Evolutionary conservation across 768 basidiomycete genomes (phyloP).

Genomic region (Kwoniella dejecticola): DNA sequence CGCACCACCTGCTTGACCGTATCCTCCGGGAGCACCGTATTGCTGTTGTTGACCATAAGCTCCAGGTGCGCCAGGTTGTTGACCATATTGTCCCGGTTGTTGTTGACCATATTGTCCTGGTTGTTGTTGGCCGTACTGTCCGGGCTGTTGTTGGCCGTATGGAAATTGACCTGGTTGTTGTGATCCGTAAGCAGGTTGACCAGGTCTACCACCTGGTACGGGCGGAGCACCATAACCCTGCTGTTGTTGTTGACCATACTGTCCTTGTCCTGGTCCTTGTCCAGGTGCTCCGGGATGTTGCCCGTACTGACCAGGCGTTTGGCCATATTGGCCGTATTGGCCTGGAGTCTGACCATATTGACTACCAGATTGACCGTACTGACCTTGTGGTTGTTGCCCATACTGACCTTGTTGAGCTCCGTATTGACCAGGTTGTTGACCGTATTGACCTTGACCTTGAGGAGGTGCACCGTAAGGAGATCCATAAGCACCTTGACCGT

Average conservation of each 20-base stretch:
- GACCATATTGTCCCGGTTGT: constrained; percentile 11
- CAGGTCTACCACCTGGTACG: constrained; percentile 15
- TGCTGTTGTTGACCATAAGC: constrained; percentile 5
- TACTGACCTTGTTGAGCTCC: constrained; percentile 25
- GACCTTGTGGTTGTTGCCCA: constrained; percentile 2
- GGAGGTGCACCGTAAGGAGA: constrained; percentile 15
- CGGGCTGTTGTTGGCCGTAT: constrained; percentile 1
- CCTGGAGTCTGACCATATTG: constrained; percentile 10
- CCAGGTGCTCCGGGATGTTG: constrained; percentile 24
- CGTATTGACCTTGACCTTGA: constrained; percentile 25
- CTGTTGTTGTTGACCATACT: constrained; percentile 23
- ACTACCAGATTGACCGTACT: constrained; percentile 5
- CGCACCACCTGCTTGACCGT: constrained; percentile 8
- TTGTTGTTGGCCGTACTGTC: constrained; percentile 8
- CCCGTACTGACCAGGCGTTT: constrained; percentile 1
- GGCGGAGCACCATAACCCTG: constrained; percentile 14
- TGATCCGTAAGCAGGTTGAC: constrained; percentile 2
- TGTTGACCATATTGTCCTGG: constrained; percentile 38
- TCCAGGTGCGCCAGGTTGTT: constrained; percentile 8
- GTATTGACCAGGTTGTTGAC: constrained; percentile 28
- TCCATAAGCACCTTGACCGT: constrained; percentile 9
- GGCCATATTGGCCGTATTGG: constrained; percentile 9
- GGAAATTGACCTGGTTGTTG: constrained; percentile 19
- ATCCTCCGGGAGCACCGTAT: no score
- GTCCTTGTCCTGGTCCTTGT: constrained; percentile 6